phyloP scores from a whole-genome alignment of 2,329 filamentous ascomycete genomes.

The Pseudogymnoascus sp. region DNA sequence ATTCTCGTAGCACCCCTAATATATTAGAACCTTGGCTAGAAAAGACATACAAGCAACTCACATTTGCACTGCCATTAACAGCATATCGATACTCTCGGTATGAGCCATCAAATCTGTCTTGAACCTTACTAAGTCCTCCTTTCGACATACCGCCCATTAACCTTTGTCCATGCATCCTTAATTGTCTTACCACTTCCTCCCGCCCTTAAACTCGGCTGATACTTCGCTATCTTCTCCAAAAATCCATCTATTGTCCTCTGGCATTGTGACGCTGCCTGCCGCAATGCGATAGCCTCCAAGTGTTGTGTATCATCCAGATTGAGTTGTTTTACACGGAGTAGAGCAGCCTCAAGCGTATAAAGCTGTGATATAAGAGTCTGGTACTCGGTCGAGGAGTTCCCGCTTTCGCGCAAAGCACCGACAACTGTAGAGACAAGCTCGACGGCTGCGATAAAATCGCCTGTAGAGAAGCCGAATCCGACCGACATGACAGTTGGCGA shows the following conservation, averaged over 20 bases:
- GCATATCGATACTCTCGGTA: conserved; percentile 21
- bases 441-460: conserved; percentile 23
- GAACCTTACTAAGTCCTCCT: conserved; percentile 24
- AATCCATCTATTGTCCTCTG: conserved; percentile 25
- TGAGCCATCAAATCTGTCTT: conserved; percentile 21
- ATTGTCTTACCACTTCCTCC: conserved; percentile 10
- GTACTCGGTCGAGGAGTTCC: conserved; percentile 8
- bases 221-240: conserved; percentile 21
- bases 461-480: conserved; percentile 22
- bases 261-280: conserved; percentile 20
- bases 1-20: background rate
- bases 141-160: conserved; percentile 24
- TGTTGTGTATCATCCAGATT: conserved; percentile 19
- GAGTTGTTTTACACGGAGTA: conserved; percentile 21
- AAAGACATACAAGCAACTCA: background rate
- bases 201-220: conserved; percentile 18
- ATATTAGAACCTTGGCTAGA: background rate
- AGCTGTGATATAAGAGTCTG: conserved; percentile 15
- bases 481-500: conserved; percentile 19
- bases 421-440: conserved; percentile 20
- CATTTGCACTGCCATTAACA: conserved; percentile 23
- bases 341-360: conserved; percentile 20
- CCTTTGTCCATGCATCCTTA: conserved; percentile 21
- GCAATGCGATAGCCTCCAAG: conserved; percentile 18
- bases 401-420: conserved; percentile 14